Conservation (phyloP, 2,329 filamentous ascomycete genomes). For the Diaporthe caulivora region DNA sequence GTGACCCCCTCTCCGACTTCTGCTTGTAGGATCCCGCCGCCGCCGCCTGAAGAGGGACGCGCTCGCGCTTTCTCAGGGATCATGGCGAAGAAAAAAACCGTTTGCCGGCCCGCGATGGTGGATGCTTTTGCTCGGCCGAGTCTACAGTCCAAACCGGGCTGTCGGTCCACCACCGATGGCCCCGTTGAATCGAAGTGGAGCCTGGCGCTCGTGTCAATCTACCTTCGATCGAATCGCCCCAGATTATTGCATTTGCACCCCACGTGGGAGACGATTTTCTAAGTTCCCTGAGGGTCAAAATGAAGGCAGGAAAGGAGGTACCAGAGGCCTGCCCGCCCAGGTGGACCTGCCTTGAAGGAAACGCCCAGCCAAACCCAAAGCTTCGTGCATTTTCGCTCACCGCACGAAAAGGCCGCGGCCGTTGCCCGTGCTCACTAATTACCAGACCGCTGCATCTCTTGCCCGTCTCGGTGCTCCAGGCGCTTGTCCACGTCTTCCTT, state of each 20-base stretch:
- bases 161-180: not conserved
- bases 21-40: not conserved
- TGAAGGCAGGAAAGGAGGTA: not conserved
- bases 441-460: not conserved
- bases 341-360: not conserved
- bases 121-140: conserved; percentile 17
- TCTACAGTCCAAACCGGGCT: not conserved
- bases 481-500: conserved; percentile 43
- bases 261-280: not conserved
- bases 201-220: not conserved
- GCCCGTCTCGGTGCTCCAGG: not conserved
- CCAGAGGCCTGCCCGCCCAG: not conserved
- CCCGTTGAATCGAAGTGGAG: not conserved
- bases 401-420: not conserved
- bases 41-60: not conserved
- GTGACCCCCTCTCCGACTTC: not conserved
- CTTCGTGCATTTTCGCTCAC: conserved; percentile 10
- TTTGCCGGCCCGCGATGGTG: conserved; percentile 14
- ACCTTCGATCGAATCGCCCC: not conserved
- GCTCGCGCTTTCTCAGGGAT: not conserved
- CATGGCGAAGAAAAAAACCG: not conserved
- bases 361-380: conserved; percentile 7
- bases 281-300: not conserved
- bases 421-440: not conserved
- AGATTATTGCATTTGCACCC: not conserved